Evolutionary conservation across 2,329 filamentous ascomycete genomes (phyloP), one percentile per base, ranked within the genome.

Genomic region (Niveomyces coronatus): DNA sequence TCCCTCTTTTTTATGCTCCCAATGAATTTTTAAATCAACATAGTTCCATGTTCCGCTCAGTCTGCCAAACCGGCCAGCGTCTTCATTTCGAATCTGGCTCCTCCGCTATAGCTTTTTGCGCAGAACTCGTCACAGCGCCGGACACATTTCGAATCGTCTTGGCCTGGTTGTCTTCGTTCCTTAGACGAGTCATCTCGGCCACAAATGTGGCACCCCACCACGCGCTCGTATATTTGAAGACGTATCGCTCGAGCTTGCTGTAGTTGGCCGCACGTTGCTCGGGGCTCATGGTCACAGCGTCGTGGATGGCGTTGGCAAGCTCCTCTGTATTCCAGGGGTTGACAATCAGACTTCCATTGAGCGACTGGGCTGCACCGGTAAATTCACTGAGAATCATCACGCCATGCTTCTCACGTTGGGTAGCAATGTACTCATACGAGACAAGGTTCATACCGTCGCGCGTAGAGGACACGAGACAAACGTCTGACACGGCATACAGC

Each of bases 251-350:
- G 42, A 98, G 70, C 61, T 95, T 95, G 56, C 82, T 77, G 65
- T 85, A 95, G 62, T 95, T 95, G 41, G 80, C 68, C 43, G 81
- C 78, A 37, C 87, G 79, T 63, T 91, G 83, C 61, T 94, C 88
- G 14, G 87, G 78, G 37, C 82, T 82, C 86, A 96, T 95, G 39
- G 88, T 94, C 30, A 96, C 87, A n/a, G 89, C 86, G 48, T 94
- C 87, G 60, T 95, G 84, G 49, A 96, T 88, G 5, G 88, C 85
- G 51, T 87, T 85, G 28, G 89, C 88, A 26, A 96, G 69, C 60
- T 96, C 89, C 55, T 95, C 88, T 0, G 88, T 95, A 58, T 96
- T 96, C 91, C 91, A 98, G 1, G 91, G 91, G 61, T 98, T 98
- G 53, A 96, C 85, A 38, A 96, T 88, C 36, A 96, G 70, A 49